phyloP scores from a whole-genome alignment of 164 flowering plant species.

The Hamamelis virginiana region DNA sequence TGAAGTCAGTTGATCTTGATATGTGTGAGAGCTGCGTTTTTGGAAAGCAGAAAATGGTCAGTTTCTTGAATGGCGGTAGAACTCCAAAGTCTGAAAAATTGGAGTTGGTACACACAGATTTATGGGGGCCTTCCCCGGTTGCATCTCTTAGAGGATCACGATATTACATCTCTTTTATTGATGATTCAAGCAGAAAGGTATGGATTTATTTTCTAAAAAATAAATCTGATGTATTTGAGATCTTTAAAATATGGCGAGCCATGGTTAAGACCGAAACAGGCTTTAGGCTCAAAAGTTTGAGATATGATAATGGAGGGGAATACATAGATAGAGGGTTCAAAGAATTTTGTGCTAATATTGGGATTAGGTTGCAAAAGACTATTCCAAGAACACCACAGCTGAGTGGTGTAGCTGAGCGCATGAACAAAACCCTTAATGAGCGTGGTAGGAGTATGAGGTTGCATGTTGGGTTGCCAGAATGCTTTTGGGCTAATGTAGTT shows the following conservation, averaged over 20 bases:
- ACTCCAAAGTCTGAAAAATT: no score
- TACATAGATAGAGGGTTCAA: not conserved
- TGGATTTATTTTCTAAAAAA: no score
- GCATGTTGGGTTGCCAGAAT: not conserved
- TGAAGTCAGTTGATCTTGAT: not conserved
- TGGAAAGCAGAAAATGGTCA: not conserved
- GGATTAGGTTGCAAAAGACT: not conserved
- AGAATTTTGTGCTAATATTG: not conserved
- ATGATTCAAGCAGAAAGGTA: no score
- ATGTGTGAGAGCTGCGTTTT: not conserved
- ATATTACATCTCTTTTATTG: no score
- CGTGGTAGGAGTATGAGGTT: constrained; percentile 5
- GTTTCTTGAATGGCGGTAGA: not conserved
- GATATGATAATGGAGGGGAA: not conserved
- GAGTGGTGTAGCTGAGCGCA: constrained; percentile 1
- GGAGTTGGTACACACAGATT: no score
- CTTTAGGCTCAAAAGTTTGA: not conserved
- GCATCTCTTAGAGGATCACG: not conserved
- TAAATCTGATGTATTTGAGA: no score
- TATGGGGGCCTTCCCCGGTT: no score
- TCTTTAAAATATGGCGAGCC: no score
- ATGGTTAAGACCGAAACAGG: no score
- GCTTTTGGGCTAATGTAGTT: not conserved
- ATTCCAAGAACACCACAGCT: not conserved
- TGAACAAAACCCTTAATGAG: constrained; percentile 5